Evolutionary conservation across 192 early-diverging fungal genomes (phyloP).

Genomic region (Entomortierella beljakovae): DNA sequence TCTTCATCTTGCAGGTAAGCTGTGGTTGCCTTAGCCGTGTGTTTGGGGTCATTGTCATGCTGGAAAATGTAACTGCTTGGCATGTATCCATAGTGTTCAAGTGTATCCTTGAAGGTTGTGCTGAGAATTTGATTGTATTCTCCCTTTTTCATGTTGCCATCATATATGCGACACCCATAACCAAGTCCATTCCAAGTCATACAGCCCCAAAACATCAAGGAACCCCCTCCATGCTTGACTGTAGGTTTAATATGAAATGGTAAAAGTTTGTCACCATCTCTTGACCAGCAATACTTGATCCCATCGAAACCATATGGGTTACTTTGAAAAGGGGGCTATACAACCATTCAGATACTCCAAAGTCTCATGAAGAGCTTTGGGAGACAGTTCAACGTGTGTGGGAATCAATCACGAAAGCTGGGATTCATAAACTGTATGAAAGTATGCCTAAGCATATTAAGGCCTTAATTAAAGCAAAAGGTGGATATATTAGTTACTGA

Average conservation of each 20-base stretch:
- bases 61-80: slow-evolving; percentile 19
- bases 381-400: too few relatives aligned
- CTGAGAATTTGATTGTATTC: slow-evolving; percentile 13
- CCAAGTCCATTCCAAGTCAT: slow-evolving; percentile 31
- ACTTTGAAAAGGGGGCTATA: too few relatives aligned
- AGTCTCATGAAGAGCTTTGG: too few relatives aligned
- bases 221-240: slow-evolving; percentile 48
- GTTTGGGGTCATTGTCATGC: too few relatives aligned
- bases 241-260: slow-evolving; percentile 11
- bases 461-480: too few relatives aligned
- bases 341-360: too few relatives aligned
- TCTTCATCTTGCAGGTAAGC: not conserved
- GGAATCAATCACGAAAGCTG: too few relatives aligned
- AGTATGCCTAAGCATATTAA: too few relatives aligned
- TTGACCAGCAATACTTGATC: slow-evolving; percentile 23
- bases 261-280: not conserved
- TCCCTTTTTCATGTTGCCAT: slow-evolving; percentile 16
- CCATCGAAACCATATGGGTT: slow-evolving; percentile 7
- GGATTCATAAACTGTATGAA: too few relatives aligned
- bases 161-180: slow-evolving; percentile 14
- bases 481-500: too few relatives aligned
- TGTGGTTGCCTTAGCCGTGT: not conserved
- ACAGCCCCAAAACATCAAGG: slow-evolving; percentile 47
- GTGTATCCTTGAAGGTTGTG: slow-evolving; percentile 9
- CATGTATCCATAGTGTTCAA: slow-evolving; percentile 5